A percentile compares a stretch with the other conserved stretches of the same genome.
Conservation (phyloP, 2,329 filamentous ascomycete species). For the Pochonia chlamydosporia region DNA sequence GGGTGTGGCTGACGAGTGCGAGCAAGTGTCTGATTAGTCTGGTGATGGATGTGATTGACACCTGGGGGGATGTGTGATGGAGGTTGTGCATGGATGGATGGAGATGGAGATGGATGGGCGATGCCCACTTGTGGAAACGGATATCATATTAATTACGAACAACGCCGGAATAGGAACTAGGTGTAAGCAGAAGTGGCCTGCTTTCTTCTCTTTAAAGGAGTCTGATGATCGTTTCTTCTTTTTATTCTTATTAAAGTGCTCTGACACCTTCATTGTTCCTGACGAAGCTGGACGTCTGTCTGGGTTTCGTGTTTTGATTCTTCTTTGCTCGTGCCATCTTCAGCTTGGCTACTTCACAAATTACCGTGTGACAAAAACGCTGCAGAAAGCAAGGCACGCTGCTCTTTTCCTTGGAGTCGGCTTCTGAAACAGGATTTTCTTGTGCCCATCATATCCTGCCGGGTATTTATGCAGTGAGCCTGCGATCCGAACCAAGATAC, state of each 20-base stretch:
- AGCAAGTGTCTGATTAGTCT: too few species aligned
- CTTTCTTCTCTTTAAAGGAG: too few species aligned
- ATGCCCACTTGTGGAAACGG: not conserved
- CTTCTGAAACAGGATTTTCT: slow-evolving; percentile 3
- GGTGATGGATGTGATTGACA: not conserved
- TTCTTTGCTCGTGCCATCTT: not conserved
- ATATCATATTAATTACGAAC: not conserved
- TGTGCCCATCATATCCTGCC: not conserved
- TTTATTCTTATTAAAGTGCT: too few species aligned
- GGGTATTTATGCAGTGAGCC: not conserved
- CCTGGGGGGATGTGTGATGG: not conserved
- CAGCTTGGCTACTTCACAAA: too few species aligned
- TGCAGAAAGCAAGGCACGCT: not conserved
- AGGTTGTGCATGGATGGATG: not conserved
- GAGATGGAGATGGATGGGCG: not conserved
- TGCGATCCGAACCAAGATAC: slow-evolving; percentile 2
- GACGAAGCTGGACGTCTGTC: too few species aligned
- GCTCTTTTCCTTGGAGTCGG: not conserved
- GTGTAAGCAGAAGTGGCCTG: too few species aligned
- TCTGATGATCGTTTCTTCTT: too few species aligned
- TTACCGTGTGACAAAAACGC: not conserved
- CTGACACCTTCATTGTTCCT: too few species aligned
- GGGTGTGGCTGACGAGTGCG: too few species aligned
- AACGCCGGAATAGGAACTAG: not conserved
- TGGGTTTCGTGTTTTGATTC: not conserved